Conservation (phyloP, 495 filamentous ascomycete species). For the Neurospora sp. region DNA sequence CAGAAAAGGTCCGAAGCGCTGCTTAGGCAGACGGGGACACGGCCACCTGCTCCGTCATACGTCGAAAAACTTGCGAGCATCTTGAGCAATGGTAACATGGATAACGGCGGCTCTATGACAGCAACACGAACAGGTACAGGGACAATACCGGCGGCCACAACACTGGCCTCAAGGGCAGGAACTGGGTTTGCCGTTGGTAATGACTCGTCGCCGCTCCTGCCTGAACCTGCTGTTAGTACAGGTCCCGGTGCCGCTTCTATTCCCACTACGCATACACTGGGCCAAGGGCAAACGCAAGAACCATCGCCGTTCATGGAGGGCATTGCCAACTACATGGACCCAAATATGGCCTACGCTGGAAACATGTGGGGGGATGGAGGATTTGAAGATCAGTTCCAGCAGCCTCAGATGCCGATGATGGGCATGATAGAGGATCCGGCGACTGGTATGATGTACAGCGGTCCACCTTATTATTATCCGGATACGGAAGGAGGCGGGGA, state of each 20-base stretch:
- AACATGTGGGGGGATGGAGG: neutral
- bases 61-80: conserved; percentile 18
- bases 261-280: neutral
- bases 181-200: neutral
- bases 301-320: neutral
- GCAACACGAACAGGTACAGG: neutral
- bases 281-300: neutral
- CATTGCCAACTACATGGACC: neutral
- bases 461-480: neutral
- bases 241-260: neutral
- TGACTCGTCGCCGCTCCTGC: neutral
- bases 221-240: neutral
- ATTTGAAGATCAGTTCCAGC: conserved; percentile 1
- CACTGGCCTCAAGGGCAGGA: neutral
- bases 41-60: conserved; percentile 24
- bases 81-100: neutral
- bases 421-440: neutral
- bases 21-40: conserved; percentile 2
- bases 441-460: neutral
- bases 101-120: neutral
- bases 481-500: neutral
- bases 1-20: conserved; percentile 28
- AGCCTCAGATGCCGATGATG: neutral
- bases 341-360: neutral
- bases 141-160: neutral